Conservation (phyloP, 2,329 filamentous ascomycete genomes). For the Diplodia corticola region DNA sequence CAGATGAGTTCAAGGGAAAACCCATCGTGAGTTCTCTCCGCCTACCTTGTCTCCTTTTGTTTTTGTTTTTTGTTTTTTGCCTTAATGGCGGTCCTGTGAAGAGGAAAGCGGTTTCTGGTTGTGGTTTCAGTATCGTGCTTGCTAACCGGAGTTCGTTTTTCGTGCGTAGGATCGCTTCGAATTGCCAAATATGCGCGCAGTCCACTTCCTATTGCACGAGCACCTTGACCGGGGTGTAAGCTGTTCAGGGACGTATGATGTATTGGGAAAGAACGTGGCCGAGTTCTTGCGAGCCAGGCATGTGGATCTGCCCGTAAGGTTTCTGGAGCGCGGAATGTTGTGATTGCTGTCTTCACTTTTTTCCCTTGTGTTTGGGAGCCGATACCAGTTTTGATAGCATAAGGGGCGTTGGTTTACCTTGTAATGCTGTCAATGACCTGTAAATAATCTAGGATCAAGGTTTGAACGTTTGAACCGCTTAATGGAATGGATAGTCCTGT, state of each 20-base stretch:
- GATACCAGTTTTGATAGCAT: background rate
- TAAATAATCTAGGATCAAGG: background rate
- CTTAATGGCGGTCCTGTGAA: background rate
- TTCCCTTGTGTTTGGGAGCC: background rate
- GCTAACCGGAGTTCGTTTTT: background rate
- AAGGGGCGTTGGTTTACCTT: background rate
- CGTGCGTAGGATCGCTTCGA: slow-evolving; percentile 37
- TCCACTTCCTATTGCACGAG: slow-evolving; percentile 49
- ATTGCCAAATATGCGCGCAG: slow-evolving; percentile 40
- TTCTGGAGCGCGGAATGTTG: slow-evolving; percentile 44
- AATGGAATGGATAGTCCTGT: background rate
- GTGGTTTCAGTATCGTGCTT: background rate
- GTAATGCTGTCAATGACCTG: background rate
- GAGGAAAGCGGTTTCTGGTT: background rate
- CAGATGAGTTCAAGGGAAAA: slow-evolving; percentile 33
- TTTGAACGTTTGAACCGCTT: background rate
- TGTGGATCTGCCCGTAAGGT: slow-evolving; percentile 48
- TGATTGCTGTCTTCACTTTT: slow-evolving; percentile 19
- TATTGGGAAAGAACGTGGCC: slow-evolving; percentile 48
- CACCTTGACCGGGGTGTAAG: slow-evolving; percentile 49
- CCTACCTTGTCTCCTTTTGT: background rate
- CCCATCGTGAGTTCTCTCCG: slow-evolving; percentile 18
- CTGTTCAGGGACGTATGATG: slow-evolving; percentile 47
- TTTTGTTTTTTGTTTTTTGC: too few species aligned
- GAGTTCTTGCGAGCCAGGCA: slow-evolving; percentile 49